Evolutionary conservation across 2,329 filamentous ascomycete species (phyloP).

Genomic region (Trichoderma arundinaceum): DNA sequence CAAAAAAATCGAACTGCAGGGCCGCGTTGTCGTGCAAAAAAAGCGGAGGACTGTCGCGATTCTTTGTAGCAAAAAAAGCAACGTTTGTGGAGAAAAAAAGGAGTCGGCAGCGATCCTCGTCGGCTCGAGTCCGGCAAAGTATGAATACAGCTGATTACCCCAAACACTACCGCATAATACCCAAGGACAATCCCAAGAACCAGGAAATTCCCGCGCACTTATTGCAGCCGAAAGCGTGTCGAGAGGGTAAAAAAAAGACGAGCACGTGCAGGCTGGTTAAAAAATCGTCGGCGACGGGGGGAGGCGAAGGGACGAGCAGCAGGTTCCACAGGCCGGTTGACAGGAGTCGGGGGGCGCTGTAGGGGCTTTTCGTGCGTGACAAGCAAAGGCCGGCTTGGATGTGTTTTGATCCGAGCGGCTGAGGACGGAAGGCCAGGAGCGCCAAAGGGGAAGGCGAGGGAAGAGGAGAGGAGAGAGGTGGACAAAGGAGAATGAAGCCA

Average conservation of each 20-base stretch:
- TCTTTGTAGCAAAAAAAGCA: conserved; percentile 23
- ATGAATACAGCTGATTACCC: conserved; percentile 31
- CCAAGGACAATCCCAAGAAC: conserved; percentile 28
- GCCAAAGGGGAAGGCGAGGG: conserved; percentile 34
- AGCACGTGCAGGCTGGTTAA: conserved; percentile 25
- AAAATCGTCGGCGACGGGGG: conserved; percentile 11
- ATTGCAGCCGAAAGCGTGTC: conserved; percentile 15
- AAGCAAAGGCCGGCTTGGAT: conserved; percentile 32
- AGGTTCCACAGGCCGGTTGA: conserved; percentile 20
- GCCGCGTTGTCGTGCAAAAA: conserved; percentile 5
- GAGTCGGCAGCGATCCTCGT: conserved; percentile 33
- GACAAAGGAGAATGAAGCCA: conserved; percentile 30
- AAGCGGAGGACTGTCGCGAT: conserved; percentile 29
- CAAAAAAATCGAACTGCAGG: not conserved
- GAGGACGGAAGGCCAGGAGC: conserved; percentile 33
- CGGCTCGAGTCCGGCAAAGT: conserved; percentile 20
- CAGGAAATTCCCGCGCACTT: conserved; percentile 19
- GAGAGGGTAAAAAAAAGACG: not conserved
- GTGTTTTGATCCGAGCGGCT: conserved; percentile 30
- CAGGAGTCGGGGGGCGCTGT: conserved; percentile 27
- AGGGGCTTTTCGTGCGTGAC: conserved; percentile 7
- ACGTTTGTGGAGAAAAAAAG: conserved; percentile 28
- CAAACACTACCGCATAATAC: conserved; percentile 33
- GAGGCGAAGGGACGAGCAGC: conserved; percentile 8
- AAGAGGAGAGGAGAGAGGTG: conserved; percentile 37